phyloP scores from a whole-genome alignment of 805 yeast species.

The Cyberlindnera bimundalis region DNA sequence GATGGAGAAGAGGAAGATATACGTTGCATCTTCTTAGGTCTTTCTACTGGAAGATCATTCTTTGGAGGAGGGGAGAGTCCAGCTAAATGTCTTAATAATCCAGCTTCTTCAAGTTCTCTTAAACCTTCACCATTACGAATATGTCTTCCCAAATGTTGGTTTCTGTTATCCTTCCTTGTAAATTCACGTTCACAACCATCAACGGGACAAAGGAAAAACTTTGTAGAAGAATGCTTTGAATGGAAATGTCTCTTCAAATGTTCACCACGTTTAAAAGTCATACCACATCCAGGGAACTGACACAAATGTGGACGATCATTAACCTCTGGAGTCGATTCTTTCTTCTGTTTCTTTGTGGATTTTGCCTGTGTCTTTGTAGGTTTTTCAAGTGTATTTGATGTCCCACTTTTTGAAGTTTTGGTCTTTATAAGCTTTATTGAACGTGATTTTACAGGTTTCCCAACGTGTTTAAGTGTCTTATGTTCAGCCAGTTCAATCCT shows the following conservation, averaged over 20 bases:
- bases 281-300: conserved; percentile 6
- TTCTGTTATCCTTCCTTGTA: conserved; percentile 11
- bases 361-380: not conserved
- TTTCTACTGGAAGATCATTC: not conserved
- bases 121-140: conserved; percentile 5
- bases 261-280: conserved; percentile 11
- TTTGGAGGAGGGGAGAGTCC: not conserved
- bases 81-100: not conserved
- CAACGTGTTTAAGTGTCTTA: not conserved
- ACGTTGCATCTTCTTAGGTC: too few species aligned
- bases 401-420: too few species aligned
- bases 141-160: conserved; percentile 12
- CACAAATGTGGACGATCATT: conserved; percentile 7
- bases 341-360: not conserved
- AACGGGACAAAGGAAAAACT: conserved; percentile 6
- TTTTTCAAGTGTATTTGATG: too few species aligned
- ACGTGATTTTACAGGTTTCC: too few species aligned
- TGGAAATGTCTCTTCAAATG: conserved; percentile 11
- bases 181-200: conserved; percentile 6
- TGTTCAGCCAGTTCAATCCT: conserved; percentile 2
- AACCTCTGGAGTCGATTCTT: not conserved
- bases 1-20: too few species aligned
- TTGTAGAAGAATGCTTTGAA: conserved; percentile 5
- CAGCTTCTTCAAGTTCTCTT: conserved; percentile 7
- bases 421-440: too few species aligned